Evolutionary conservation across 345 rosid genomes (phyloP).

Genomic region (Populus tremula): DNA sequence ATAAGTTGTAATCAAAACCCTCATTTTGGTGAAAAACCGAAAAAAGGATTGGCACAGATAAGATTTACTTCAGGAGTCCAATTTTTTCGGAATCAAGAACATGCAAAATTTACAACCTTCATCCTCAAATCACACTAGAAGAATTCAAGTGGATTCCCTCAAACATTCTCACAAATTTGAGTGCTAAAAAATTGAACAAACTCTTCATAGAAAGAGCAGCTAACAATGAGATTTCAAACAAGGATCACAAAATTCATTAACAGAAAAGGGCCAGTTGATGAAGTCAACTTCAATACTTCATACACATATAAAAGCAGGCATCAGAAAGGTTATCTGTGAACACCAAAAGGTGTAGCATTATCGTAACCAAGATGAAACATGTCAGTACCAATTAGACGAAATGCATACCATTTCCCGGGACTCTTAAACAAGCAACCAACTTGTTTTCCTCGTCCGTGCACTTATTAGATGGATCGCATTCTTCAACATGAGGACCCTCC

Average conservation of each 20-base stretch:
- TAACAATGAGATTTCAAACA: neutral
- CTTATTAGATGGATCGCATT: slow-evolving; percentile 64
- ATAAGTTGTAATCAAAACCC: neutral
- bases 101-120: neutral
- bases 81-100: neutral
- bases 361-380: neutral
- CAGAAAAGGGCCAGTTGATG: neutral
- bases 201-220: neutral
- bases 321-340: neutral
- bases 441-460: slow-evolving; percentile 50
- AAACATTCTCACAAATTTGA: neutral
- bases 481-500: slow-evolving; percentile 44
- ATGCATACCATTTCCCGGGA: slow-evolving; percentile 70
- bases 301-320: neutral
- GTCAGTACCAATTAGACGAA: neutral
- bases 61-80: neutral
- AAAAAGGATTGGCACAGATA: neutral
- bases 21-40: neutral
- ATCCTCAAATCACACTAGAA: neutral
- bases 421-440: slow-evolving; percentile 74
- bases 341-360: neutral
- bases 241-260: neutral
- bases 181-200: neutral
- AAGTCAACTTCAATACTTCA: neutral
- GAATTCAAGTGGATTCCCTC: neutral